These are phyloP conservation scores for Leucosporidium creatinivorum DNA, from an alignment of 768 basidiomycete genomes.

Conservation along the genomic window DNA sequence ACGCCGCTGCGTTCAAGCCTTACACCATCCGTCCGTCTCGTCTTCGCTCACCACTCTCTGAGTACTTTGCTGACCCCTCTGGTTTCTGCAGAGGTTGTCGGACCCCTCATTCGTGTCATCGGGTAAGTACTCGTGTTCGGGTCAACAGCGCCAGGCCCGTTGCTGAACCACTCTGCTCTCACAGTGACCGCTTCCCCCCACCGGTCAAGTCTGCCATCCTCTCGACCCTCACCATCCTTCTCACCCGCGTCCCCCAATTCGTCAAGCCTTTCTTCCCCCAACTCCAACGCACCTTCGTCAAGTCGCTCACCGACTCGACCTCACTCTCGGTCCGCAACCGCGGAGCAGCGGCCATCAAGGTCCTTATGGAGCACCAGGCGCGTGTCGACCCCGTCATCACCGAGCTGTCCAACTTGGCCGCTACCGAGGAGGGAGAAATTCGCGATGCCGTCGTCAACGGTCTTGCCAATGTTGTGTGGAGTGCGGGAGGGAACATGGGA, in stretches of 20 bases:
- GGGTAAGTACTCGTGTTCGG: slow-evolving; percentile 19
- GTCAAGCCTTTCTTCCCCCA: slow-evolving; percentile 99
- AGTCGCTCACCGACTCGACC: slow-evolving; percentile 72
- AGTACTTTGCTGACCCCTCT: neutral
- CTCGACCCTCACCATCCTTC: slow-evolving; percentile 72
- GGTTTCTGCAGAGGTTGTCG: neutral
- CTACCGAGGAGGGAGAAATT: slow-evolving; percentile 55
- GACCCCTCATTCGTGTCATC: slow-evolving; percentile 34
- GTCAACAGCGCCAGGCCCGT: no score
- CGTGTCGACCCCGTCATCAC: slow-evolving; percentile 86
- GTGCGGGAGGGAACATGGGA: slow-evolving; percentile 69
- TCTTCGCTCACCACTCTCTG: slow-evolving; percentile 43
- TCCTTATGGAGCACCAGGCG: slow-evolving; percentile 81
- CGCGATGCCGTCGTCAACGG: slow-evolving; percentile 68
- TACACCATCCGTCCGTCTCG: slow-evolving; percentile 69
- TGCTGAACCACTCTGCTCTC: neutral
- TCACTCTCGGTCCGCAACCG: slow-evolving; percentile 70
- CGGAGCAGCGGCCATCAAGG: slow-evolving; percentile 76
- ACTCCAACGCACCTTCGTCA: slow-evolving; percentile 90
- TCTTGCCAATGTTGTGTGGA: slow-evolving; percentile 60
- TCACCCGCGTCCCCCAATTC: slow-evolving; percentile 74
- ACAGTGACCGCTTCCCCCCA: slow-evolving; percentile 56
- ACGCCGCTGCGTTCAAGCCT: slow-evolving; percentile 78
- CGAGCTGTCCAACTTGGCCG: slow-evolving; percentile 52
- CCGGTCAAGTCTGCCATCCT: slow-evolving; percentile 90